Evolutionary conservation across 768 basidiomycete species (phyloP).

Genomic region (Boletus sp.): DNA sequence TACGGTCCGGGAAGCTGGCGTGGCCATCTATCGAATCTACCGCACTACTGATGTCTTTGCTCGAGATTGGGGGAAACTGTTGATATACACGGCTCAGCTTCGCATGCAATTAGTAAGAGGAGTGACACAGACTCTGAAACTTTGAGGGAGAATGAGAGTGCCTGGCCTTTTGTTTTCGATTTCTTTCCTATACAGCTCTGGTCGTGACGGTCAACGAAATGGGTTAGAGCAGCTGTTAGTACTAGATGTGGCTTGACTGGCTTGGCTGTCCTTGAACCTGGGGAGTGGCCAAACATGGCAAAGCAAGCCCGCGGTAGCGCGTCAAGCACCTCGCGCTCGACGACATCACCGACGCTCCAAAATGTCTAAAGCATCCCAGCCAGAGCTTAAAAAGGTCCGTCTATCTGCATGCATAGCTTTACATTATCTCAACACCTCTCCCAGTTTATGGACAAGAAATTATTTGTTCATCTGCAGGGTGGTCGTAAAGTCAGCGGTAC

Average conservation of each 20-base stretch:
- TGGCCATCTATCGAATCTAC: constrained; percentile 37
- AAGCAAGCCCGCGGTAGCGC: constrained; percentile 23
- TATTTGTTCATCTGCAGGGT: constrained; percentile 92
- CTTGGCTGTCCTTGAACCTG: background rate
- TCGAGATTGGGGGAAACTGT: constrained; percentile 7
- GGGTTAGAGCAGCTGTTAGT: background rate
- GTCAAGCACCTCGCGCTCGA: background rate
- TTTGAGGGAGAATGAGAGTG: background rate
- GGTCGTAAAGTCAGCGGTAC: constrained; percentile 95
- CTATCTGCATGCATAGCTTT: constrained; percentile 1
- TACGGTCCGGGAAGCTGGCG: constrained; percentile 35
- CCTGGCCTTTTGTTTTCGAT: background rate
- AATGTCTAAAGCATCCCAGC: constrained; percentile 95
- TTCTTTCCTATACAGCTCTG: background rate
- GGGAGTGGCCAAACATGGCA: constrained; percentile 30
- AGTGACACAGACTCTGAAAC: constrained; percentile 15
- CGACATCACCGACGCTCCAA: constrained; percentile 14
- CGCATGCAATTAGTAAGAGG: background rate
- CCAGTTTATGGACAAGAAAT: constrained; percentile 98
- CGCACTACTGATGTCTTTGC: background rate
- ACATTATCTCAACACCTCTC: background rate
- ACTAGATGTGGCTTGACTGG: background rate
- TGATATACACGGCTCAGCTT: constrained; percentile 11
- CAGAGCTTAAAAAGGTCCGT: constrained; percentile 97
- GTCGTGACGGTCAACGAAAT: background rate